Conservation (phyloP, 768 basidiomycete genomes). For the Auriscalpium microsporum region DNA sequence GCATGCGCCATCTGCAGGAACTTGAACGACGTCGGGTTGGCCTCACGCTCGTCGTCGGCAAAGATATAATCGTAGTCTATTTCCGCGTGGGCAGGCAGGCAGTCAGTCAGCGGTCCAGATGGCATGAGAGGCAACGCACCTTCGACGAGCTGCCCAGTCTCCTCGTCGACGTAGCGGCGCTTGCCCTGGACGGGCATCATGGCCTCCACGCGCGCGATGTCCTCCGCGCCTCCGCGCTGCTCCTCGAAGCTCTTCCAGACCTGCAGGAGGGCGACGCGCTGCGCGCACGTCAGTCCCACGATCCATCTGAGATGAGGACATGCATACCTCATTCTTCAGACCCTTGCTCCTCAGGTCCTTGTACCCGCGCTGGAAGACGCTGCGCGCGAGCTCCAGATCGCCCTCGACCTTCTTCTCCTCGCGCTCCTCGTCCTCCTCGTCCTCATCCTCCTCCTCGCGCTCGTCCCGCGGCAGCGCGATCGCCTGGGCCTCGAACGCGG, state of each 20-base stretch:
- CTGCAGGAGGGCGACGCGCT: slow-evolving; percentile 89
- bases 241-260: slow-evolving; percentile 96
- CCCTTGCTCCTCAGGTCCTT: slow-evolving; percentile 74
- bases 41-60: slow-evolving; percentile 91
- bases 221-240: slow-evolving; percentile 60
- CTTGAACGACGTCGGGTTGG: slow-evolving; percentile 90
- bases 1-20: slow-evolving; percentile 93
- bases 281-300: neutral
- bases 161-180: slow-evolving; percentile 73
- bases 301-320: neutral
- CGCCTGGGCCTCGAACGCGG: slow-evolving; percentile 80
- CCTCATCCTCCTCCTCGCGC: slow-evolving; percentile 68
- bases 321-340: slow-evolving; percentile 79
- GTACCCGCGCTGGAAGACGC: slow-evolving; percentile 82
- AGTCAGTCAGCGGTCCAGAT: neutral
- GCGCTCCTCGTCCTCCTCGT: slow-evolving; percentile 38
- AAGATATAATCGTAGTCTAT: slow-evolving; percentile 93
- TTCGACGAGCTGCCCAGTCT: slow-evolving; percentile 82
- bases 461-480: slow-evolving; percentile 56
- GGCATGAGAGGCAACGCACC: slow-evolving; percentile 35
- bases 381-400: slow-evolving; percentile 58
- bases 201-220: slow-evolving; percentile 73
- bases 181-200: slow-evolving; percentile 93
- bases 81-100: neutral
- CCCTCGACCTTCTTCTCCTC: slow-evolving; percentile 59